A percentile compares a stretch with the other conserved stretches of the same genome.
These are phyloP conservation scores for Pisolithus tinctorius DNA, from an alignment of 768 basidiomycete species.

Conservation along the genomic window DNA sequence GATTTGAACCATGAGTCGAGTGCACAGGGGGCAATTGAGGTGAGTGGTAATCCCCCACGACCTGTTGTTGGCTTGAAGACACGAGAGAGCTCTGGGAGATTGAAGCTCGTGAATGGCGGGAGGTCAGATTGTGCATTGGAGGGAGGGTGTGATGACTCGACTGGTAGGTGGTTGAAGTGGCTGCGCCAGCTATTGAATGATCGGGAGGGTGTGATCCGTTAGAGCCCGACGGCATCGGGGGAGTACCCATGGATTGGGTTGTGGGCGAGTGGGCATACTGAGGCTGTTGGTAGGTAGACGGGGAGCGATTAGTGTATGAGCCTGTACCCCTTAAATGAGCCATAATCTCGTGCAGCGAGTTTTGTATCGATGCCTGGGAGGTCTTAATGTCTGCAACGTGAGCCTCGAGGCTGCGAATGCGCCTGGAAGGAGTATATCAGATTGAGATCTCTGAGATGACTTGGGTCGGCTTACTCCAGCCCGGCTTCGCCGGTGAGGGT, in stretches of 20 bases:
- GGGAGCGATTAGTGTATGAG: conserved; percentile 50
- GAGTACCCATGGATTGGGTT: conserved; percentile 52
- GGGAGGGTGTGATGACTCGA: conserved; percentile 18
- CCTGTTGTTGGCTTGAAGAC: conserved; percentile 27
- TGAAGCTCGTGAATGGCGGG: conserved; percentile 28
- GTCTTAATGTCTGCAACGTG: conserved; percentile 81
- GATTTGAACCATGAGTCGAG: conserved; percentile 30
- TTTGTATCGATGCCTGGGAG: conserved; percentile 70
- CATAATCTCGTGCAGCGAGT: conserved; percentile 73
- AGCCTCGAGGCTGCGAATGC: conserved; percentile 81
- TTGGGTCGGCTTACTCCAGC: conserved; percentile 57
- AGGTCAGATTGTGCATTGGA: conserved; percentile 23
- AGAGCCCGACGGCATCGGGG: conserved; percentile 36
- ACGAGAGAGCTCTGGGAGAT: conserved; percentile 29
- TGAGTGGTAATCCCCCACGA: conserved; percentile 37
- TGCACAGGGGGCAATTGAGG: conserved; percentile 38
- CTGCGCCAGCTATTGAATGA: conserved; percentile 18
- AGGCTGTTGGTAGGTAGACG: conserved; percentile 44
- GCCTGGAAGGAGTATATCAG: conserved; percentile 41
- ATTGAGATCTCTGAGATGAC: neutral
- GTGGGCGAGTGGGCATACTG: conserved; percentile 62
- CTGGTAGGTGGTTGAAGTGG: conserved; percentile 27
- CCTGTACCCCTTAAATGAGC: conserved; percentile 60
- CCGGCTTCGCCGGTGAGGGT: conserved; percentile 86
- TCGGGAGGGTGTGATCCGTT: conserved; percentile 26